A percentile compares a stretch with the other conserved stretches of the same genome.
phyloP scores from a whole-genome alignment of 1,284 basidiomycete species.

The Pisolithus thermaeus region DNA sequence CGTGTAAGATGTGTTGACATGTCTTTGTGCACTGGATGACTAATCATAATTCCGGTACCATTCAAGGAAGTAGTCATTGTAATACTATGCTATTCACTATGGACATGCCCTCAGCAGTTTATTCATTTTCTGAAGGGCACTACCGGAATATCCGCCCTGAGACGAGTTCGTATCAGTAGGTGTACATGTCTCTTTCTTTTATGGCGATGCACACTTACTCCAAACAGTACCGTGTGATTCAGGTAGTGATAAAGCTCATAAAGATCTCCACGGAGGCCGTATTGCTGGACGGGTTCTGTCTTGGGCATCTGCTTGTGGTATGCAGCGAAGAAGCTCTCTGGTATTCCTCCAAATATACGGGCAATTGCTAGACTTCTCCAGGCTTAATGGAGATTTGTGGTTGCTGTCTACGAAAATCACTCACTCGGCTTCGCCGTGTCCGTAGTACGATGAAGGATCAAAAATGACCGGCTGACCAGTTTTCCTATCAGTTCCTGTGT shows the following conservation, averaged over 20 bases:
- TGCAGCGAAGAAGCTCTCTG: constrained; percentile 60
- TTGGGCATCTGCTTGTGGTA: constrained; percentile 71
- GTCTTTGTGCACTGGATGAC: constrained; percentile 8
- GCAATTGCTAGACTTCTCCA: constrained; percentile 66
- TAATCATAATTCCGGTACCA: too few species aligned
- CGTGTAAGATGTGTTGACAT: constrained; percentile 25
- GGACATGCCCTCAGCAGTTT: constrained; percentile 34
- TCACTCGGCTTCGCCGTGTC: constrained; percentile 85
- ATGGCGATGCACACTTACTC: constrained; percentile 39
- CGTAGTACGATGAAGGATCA: constrained; percentile 80
- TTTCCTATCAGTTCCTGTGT: constrained; percentile 53
- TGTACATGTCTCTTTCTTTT: constrained; percentile 1
- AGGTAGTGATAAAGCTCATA: constrained; percentile 88
- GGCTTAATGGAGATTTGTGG: constrained; percentile 3
- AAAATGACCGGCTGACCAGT: constrained; percentile 68
- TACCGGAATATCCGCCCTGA: constrained; percentile 54
- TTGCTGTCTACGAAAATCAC: constrained; percentile 20
- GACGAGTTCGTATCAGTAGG: neutral
- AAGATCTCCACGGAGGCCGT: constrained; percentile 62
- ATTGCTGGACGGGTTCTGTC: constrained; percentile 63
- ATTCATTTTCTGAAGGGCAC: constrained; percentile 53
- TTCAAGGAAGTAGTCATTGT: too few species aligned
- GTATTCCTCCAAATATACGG: constrained; percentile 81
- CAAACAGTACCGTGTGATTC: constrained; percentile 75
- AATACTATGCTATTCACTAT: neutral